Evolutionary conservation across 2,329 filamentous ascomycete genomes (phyloP).

Genomic region (Aspergillus novoparasiticus): DNA sequence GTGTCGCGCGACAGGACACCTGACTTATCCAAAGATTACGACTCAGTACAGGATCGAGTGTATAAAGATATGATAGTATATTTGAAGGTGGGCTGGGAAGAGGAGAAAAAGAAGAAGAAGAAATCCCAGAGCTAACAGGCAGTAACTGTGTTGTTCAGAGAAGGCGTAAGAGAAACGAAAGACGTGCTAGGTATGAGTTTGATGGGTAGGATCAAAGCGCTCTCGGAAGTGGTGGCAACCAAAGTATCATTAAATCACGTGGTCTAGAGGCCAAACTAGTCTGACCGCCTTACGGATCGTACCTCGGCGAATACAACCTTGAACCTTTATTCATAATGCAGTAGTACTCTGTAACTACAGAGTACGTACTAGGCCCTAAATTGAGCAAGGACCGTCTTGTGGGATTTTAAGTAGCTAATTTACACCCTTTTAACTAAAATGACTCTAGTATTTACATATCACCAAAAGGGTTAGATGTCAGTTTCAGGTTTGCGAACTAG

Average conservation of each 20-base stretch:
- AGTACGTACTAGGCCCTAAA: not conserved
- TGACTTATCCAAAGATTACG: not conserved
- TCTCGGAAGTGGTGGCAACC: not conserved
- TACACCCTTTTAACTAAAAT: not conserved
- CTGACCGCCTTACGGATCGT: not conserved
- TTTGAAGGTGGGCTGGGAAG: not conserved
- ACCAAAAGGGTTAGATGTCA: slow-evolving; percentile 10
- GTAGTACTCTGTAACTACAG: not conserved
- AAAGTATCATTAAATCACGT: not conserved
- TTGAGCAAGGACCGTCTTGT: not conserved
- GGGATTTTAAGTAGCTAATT: not conserved
- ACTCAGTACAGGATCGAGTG: not conserved
- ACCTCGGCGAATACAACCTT: not conserved
- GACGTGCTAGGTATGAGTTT: not conserved
- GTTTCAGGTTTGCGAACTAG: slow-evolving; percentile 77
- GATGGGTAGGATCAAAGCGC: not conserved
- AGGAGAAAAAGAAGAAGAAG: not conserved
- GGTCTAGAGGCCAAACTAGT: not conserved
- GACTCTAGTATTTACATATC: not conserved
- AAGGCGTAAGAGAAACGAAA: not conserved
- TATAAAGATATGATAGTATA: not conserved
- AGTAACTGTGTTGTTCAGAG: not conserved
- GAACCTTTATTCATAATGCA: not conserved
- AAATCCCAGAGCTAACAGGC: not conserved
- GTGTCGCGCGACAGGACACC: not conserved